Base-by-base conservation (phyloP, 441 rosid genomes). In the Gossypium schwendimanii region DNA sequence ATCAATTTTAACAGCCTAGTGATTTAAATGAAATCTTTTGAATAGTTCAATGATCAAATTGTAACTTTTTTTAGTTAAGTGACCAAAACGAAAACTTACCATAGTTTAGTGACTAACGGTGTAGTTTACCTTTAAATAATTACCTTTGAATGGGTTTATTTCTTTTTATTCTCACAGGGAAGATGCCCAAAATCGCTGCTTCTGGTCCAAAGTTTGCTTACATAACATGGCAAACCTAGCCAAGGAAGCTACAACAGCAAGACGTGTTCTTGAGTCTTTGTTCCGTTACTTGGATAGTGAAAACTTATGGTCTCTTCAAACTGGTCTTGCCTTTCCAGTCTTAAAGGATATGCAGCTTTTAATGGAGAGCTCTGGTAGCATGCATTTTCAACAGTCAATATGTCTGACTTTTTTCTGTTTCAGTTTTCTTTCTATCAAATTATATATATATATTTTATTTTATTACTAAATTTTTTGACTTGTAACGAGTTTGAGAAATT, bases 151-250 rank as follows among this genome's bases (percentile, higher is more conserved):
- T 69, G 70, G 58, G 61, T 15, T 73, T 68, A 60, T 70, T 77
- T 77, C 24, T 73, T 79, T 73, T 76, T 72, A 41, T 20, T 62
- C 61, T 66, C 70, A 59, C 87, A 94, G 99, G 78, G 94, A 91
- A 85, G 90, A 88, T 81, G 84, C 87, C 31, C 74, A 79, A 73
- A 78, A 88, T 82, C 98, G 97, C 66, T 67, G 86, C 85, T 91
- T 94, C 84, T 94, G 98, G 98, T 88, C 98, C 67, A 84, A 86
- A 75, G 87, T 88, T 78, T 92, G 98, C 85, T 83, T 94, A 79
- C 87, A 85, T 78, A 92, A 89, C 82, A 92, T 92, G 98, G 90
- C 97, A 72, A 90, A 81, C 82, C 90, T 89, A 67, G 98, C 96
- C 73, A 91, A 88, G 81, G 98, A 91, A 79, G 98, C 88, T 63